A percentile compares a stretch with the other conserved stretches of the same genome.
Evolutionary conservation across 495 filamentous ascomycete genomes (phyloP).

Genomic region (Penicillium tannophilum): DNA sequence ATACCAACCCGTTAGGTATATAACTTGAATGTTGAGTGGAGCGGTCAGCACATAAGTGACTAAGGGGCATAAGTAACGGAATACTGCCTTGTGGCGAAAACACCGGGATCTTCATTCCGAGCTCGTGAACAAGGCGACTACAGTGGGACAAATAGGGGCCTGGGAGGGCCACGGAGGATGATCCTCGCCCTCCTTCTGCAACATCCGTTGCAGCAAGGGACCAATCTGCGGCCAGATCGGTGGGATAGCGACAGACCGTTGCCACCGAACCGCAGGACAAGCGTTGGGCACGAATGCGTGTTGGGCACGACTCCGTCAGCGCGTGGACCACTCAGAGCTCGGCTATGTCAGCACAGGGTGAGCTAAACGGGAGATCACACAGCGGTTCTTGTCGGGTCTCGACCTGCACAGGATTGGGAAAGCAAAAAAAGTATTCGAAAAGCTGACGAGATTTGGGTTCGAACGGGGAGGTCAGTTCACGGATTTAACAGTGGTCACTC

Average conservation of each 20-base stretch:
- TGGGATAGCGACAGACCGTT: conserved; percentile 17
- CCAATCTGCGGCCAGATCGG: conserved; percentile 23
- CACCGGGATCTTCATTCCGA: not conserved
- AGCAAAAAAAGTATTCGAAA: conserved; percentile 3
- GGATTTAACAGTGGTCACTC: not conserved
- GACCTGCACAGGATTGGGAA: conserved; percentile 3
- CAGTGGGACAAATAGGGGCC: conserved; percentile 8
- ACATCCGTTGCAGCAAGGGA: conserved; percentile 2
- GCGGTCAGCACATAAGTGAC: conserved; percentile 16
- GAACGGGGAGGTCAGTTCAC: not conserved
- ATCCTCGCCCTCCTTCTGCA: conserved; percentile 6
- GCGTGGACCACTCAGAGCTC: conserved; percentile 24
- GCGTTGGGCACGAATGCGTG: conserved; percentile 51
- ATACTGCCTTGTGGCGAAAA: not conserved
- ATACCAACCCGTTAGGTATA: not conserved
- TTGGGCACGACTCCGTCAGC: conserved; percentile 36
- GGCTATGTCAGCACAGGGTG: conserved; percentile 24
- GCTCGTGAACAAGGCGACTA: conserved; percentile 14
- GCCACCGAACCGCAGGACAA: conserved; percentile 25
- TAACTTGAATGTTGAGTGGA: not conserved
- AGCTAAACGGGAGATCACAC: conserved; percentile 18
- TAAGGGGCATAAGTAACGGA: not conserved
- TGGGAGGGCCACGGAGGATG: conserved; percentile 1
- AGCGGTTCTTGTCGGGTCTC: conserved; percentile 14
- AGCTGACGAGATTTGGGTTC: not conserved